Base-by-base conservation (phyloP, 352 stramenopile species). In the Phytophthora parvispora region DNA sequence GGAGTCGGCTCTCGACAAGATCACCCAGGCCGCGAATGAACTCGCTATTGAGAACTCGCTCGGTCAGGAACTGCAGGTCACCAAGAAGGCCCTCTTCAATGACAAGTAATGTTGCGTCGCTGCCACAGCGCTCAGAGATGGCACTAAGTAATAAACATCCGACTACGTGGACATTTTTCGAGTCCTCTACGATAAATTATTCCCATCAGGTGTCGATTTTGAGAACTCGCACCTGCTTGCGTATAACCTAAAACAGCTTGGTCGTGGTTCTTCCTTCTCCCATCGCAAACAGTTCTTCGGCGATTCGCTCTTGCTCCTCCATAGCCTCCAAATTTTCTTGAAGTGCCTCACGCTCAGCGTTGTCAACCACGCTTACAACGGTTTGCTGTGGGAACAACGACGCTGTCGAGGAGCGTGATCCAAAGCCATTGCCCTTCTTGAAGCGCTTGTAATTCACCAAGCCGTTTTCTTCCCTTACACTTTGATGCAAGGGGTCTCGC, bases 41-140 rank as follows among this genome's bases (percentile, higher is more conserved):
- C 86, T 97, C 16, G 81, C 90, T 34, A 93, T 96, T 47, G 90
- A 97, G 65, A 86, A 94, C 51, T 91, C 81, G 16, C 83, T 95
- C 36, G 84, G 84, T 15, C 90, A 97, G 60, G 83, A 83, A 36
- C 78, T 97, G 27, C 90, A 97, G 74, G 71, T 95, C 34, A 79
- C 82, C 18, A 97, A 97, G 69, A 93, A 94, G 67, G 75, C 72
- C 28, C 79, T 97, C 6, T 97, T 97, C 56, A 96, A 97, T 64
- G 83, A 87, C 70, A 90, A 90, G 56, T 92, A 86, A 76, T 81
- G 64, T 83, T 32, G 24, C 60, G 48, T 56, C 20, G 36, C 31
- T 56, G 47, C 20, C 51, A 62, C 53, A 9, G 45, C 12, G 29
- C 58, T 55, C 51, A 13, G 42, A 69, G 9, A 48, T 38, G 24